A percentile compares a stretch with the other conserved stretches of the same genome.
Conservation (phyloP, 1,284 basidiomycete genomes). For the Hypsizygus ulmarius region DNA sequence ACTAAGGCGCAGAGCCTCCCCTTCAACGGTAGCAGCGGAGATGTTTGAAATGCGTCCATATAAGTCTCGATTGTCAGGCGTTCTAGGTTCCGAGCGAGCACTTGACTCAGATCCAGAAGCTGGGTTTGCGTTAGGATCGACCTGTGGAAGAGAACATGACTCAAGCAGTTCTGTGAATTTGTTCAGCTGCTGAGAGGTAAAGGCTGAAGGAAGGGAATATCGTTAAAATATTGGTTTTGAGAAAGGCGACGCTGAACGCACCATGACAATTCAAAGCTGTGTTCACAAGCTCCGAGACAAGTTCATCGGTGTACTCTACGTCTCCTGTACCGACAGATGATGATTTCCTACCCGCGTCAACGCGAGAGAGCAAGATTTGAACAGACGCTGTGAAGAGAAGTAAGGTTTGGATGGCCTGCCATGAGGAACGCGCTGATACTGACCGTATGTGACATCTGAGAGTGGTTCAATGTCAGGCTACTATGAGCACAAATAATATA, state of each 20-base stretch:
- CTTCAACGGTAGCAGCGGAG: constrained; percentile 10
- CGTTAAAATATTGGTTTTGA: background rate
- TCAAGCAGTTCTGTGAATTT: constrained; percentile 32
- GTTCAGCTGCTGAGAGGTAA: constrained; percentile 57
- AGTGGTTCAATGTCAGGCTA: constrained; percentile 6
- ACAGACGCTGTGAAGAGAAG: constrained; percentile 31
- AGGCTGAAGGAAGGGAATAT: constrained; percentile 39
- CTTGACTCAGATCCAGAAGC: constrained; percentile 10
- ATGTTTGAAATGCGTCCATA: constrained; percentile 9
- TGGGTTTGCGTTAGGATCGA: constrained; percentile 1
- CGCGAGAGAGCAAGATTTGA: constrained; percentile 37
- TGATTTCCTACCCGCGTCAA: constrained; percentile 24
- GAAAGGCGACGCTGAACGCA: constrained; percentile 24
- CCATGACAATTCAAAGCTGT: constrained; percentile 56
- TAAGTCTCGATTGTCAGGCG: constrained; percentile 17
- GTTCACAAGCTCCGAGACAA: constrained; percentile 50
- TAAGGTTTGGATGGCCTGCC: constrained; percentile 15
- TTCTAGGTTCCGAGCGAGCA: constrained; percentile 17
- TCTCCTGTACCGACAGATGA: constrained; percentile 13
- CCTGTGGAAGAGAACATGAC: constrained; percentile 20
- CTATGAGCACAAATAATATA: background rate
- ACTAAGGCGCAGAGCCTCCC: constrained; percentile 11
- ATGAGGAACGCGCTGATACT: constrained; percentile 9
- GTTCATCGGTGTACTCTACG: constrained; percentile 35
- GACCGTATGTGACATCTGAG: constrained; percentile 38